Evolutionary conservation across 306 rosid genomes (phyloP).

Genomic region (Cucurbita argyrosperma): DNA sequence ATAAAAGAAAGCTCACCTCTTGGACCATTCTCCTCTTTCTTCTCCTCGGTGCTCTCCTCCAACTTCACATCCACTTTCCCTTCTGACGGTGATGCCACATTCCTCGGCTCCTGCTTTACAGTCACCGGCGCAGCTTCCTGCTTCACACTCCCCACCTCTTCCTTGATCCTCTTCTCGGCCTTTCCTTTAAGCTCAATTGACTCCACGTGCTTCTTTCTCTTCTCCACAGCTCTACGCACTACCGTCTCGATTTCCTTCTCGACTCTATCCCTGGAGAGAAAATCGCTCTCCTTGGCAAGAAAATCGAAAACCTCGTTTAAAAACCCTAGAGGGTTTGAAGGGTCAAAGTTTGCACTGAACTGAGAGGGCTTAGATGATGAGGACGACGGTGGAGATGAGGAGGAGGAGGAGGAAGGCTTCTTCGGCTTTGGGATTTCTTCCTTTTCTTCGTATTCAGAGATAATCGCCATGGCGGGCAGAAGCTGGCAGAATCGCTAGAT

Average conservation of each 20-base stretch:
- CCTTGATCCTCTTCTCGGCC: conserved; percentile 15
- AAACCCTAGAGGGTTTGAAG: conserved; percentile 39
- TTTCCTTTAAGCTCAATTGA: conserved; percentile 1
- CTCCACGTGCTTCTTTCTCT: conserved; percentile 10
- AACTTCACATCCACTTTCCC: not conserved
- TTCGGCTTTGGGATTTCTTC: conserved; percentile 3
- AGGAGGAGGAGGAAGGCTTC: not conserved
- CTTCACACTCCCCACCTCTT: conserved; percentile 7
- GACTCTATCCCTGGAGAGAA: conserved; percentile 25
- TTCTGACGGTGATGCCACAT: not conserved
- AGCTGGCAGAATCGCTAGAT: not conserved
- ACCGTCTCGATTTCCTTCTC: conserved; percentile 15
- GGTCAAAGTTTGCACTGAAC: conserved; percentile 50
- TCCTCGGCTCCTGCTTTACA: not conserved
- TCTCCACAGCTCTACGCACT: conserved; percentile 16
- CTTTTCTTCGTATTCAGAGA: conserved; percentile 49
- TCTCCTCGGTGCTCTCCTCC: not conserved
- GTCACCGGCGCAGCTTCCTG: conserved; percentile 12
- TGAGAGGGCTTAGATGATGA: conserved; percentile 14
- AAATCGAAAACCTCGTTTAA: conserved; percentile 45
- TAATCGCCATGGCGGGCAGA: conserved; percentile 40
- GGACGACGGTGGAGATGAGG: conserved; percentile 9
- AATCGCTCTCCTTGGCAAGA: conserved; percentile 29
- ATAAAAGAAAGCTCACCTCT: not conserved
- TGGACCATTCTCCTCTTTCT: not conserved